Evolutionary conservation across 179 eudicot genomes (phyloP).

Genomic region (Carnegiea gigantea): DNA sequence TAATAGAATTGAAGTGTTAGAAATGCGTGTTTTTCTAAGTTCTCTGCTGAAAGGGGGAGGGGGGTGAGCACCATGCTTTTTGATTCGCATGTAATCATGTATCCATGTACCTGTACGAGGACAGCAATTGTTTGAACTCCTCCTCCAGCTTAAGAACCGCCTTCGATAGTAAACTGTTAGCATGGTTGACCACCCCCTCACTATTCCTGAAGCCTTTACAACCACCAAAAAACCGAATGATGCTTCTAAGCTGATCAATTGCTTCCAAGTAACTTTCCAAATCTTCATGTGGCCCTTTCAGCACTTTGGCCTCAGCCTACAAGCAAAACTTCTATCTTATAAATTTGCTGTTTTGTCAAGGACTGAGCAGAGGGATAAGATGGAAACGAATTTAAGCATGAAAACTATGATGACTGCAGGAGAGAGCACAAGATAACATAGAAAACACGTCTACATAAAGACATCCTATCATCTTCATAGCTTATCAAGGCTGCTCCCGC

Average conservation of each 20-base stretch:
- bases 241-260: slow-evolving; percentile 80
- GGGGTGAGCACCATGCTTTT: neutral
- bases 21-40: neutral
- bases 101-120: slow-evolving; percentile 64
- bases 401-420: neutral
- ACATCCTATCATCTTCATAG: neutral
- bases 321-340: slow-evolving; percentile 18
- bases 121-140: slow-evolving; percentile 77
- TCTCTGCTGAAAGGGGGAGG: neutral
- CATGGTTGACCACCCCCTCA: slow-evolving; percentile 80
- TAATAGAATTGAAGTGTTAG: neutral
- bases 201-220: slow-evolving; percentile 91
- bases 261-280: slow-evolving; percentile 93
- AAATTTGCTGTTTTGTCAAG: slow-evolving; percentile 11
- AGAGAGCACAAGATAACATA: neutral
- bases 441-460: neutral
- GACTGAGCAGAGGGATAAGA: neutral
- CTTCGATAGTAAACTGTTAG: slow-evolving; percentile 69
- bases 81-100: neutral
- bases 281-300: slow-evolving; percentile 96
- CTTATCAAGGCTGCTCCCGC: neutral
- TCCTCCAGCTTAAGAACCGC: slow-evolving; percentile 97
- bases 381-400: neutral
- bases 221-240: slow-evolving; percentile 64
- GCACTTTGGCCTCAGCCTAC: slow-evolving; percentile 93